Evolutionary conservation across 768 basidiomycete genomes (phyloP).

Genomic region (Mrakia frigida): DNA sequence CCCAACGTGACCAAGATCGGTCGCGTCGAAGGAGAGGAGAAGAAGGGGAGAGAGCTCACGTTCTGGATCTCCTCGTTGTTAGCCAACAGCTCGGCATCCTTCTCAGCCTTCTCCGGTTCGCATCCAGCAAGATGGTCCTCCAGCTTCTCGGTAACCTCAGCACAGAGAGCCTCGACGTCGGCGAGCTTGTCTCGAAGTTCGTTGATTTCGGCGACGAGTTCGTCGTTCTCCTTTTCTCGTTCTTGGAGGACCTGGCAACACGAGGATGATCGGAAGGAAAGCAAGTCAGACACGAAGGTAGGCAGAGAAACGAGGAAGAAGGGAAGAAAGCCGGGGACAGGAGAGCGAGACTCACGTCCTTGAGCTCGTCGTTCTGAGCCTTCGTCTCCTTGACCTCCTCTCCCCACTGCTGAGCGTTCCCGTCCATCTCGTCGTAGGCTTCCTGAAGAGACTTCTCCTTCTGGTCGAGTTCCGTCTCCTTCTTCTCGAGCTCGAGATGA

Average conservation of each 20-base stretch:
- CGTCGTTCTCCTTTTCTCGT: conserved; percentile 70
- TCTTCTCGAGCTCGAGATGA: conserved; percentile 74
- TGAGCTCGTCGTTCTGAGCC: conserved; percentile 66
- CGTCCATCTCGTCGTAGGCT: conserved; percentile 28
- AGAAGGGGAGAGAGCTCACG: conserved; percentile 45
- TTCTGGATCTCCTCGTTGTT: conserved; percentile 72
- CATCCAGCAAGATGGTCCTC: conserved; percentile 50
- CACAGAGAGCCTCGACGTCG: conserved; percentile 29
- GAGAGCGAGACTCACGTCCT: conserved; percentile 38
- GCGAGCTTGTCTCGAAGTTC: conserved; percentile 30
- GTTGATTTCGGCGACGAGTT: conserved; percentile 53
- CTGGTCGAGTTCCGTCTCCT: conserved; percentile 63
- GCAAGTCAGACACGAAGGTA: background rate
- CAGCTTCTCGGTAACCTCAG: conserved; percentile 19
- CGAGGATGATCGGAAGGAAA: too few species aligned
- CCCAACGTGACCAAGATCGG: background rate
- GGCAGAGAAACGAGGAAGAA: background rate
- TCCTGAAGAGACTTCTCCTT: conserved; percentile 38
- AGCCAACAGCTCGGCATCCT: conserved; percentile 68
- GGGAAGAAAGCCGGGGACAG: background rate
- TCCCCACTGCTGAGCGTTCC: conserved; percentile 58
- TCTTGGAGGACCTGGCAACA: conserved; percentile 49
- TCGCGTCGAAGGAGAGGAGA: background rate
- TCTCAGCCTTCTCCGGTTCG: conserved; percentile 69
- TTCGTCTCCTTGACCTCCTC: conserved; percentile 79